phyloP scores from a whole-genome alignment of 108 stramenopile genomes.

The Epipyxis sp. region DNA sequence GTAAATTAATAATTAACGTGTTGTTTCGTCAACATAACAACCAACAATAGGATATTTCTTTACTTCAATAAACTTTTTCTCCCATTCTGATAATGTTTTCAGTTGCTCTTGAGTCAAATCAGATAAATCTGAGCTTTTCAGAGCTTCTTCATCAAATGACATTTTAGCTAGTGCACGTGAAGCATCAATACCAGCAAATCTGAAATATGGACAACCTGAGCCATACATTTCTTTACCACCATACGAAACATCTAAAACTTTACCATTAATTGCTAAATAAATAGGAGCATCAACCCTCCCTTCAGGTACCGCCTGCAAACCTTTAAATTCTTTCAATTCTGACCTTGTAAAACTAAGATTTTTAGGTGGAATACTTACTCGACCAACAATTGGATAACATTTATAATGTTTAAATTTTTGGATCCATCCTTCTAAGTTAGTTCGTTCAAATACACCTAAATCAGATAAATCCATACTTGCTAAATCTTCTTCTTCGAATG shows the following conservation, averaged over 20 bases:
- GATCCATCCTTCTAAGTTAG: constrained; percentile 78
- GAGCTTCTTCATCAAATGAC: constrained; percentile 84
- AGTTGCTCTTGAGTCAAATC: constrained; percentile 71
- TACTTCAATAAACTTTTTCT: constrained; percentile 77
- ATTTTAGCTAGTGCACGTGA: constrained; percentile 90
- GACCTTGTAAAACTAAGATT: background rate
- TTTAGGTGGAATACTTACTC: constrained; percentile 31
- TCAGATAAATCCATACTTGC: constrained; percentile 59
- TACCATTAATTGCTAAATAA: constrained; percentile 64
- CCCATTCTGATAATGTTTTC: constrained; percentile 86
- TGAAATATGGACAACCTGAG: constrained; percentile 74
- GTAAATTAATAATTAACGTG: background rate
- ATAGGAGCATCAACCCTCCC: constrained; percentile 41
- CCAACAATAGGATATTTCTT: constrained; percentile 88
- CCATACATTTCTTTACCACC: constrained; percentile 83
- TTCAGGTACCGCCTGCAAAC: background rate
- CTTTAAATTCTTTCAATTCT: constrained; percentile 51
- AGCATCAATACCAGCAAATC: constrained; percentile 90
- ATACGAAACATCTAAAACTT: constrained; percentile 90
- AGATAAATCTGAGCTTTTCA: constrained; percentile 60
- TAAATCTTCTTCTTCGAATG: constrained; percentile 74
- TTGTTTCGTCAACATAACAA: background rate
- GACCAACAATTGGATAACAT: constrained; percentile 78
- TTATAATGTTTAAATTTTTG: constrained; percentile 82
- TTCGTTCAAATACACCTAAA: constrained; percentile 73